phyloP scores from a whole-genome alignment of 495 filamentous ascomycete genomes.

The Trichoderma gamsii region DNA sequence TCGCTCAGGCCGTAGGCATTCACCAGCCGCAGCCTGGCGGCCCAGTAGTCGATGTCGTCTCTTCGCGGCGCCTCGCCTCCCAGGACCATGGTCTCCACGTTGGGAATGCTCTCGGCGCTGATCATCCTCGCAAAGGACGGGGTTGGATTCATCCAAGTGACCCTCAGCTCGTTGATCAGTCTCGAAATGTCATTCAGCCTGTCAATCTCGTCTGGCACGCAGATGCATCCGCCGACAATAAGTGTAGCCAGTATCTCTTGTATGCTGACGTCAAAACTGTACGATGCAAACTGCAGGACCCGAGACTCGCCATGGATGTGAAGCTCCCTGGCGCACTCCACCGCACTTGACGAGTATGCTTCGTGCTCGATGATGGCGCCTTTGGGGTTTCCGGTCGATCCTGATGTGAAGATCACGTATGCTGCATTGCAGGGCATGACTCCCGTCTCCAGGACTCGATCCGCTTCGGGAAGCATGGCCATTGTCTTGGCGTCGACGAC shows the following conservation, averaged over 20 bases:
- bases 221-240: conserved; percentile 49
- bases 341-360: not conserved
- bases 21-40: conserved; percentile 37
- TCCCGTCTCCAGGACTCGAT: too few species aligned
- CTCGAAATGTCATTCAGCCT: conserved; percentile 31
- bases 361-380: not conserved
- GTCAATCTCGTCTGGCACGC: conserved; percentile 40
- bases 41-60: conserved; percentile 32
- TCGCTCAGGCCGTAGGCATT: conserved; percentile 42
- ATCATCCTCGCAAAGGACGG: conserved; percentile 39
- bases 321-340: not conserved
- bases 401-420: not conserved
- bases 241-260: conserved; percentile 62
- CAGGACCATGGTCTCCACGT: conserved; percentile 38
- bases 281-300: conserved; percentile 54
- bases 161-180: conserved; percentile 39
- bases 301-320: not conserved
- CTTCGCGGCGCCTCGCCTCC: conserved; percentile 16
- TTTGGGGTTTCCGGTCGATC: not conserved
- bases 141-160: conserved; percentile 42
- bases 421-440: not conserved
- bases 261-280: conserved; percentile 63
- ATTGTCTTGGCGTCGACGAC: too few species aligned
- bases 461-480: too few species aligned
- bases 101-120: conserved; percentile 30